phyloP scores from a whole-genome alignment of 768 basidiomycete genomes.

The Tubosaeta sp. region DNA sequence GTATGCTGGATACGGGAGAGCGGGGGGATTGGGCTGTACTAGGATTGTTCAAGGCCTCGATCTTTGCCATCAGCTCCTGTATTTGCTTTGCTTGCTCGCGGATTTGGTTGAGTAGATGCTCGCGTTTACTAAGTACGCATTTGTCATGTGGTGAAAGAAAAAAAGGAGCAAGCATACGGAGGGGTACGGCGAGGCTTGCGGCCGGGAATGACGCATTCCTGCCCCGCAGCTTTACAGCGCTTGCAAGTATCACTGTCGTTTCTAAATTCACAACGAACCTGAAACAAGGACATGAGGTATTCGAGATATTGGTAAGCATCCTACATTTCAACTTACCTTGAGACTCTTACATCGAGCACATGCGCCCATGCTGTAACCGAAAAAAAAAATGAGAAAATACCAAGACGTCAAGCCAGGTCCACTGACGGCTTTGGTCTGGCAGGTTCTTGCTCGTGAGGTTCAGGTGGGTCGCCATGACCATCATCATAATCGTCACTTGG shows the following conservation, averaged over 20 bases:
- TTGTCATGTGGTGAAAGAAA: background rate
- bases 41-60: constrained; percentile 45
- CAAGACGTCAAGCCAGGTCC: background rate
- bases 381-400: constrained; percentile 2
- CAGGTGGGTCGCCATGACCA: constrained; percentile 12
- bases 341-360: constrained; percentile 66
- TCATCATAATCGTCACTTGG: constrained; percentile 15
- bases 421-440: constrained; percentile 24
- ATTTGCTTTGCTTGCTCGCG: constrained; percentile 71
- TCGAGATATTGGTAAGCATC: background rate
- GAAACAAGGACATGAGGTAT: constrained; percentile 15
- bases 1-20: constrained; percentile 28
- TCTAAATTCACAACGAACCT: constrained; percentile 77
- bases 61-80: constrained; percentile 62
- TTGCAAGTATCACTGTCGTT: constrained; percentile 71
- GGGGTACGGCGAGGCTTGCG: constrained; percentile 75
- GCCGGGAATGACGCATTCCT: constrained; percentile 80
- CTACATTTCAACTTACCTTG: constrained; percentile 32
- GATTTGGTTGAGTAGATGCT: constrained; percentile 73
- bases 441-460: constrained; percentile 21
- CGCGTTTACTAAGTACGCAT: constrained; percentile 57
- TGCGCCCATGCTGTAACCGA: constrained; percentile 44
- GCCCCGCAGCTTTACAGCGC: constrained; percentile 64
- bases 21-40: constrained; percentile 32
- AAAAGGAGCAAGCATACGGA: constrained; percentile 49